Conservation (phyloP, 305 asterid species). For the Solanum hybrid region DNA sequence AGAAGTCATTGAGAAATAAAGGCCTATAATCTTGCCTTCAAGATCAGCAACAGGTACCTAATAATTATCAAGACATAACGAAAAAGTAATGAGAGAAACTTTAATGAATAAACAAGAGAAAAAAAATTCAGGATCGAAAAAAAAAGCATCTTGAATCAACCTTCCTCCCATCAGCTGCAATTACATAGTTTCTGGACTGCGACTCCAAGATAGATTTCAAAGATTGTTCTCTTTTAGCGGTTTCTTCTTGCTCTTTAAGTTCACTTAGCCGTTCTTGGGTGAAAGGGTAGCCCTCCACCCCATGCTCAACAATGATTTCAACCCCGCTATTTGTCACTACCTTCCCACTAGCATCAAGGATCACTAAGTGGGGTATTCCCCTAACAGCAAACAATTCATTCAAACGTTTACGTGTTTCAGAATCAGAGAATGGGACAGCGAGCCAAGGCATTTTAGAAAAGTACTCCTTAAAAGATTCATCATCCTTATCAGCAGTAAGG, state of each 20-base stretch:
- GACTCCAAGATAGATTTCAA: conserved; percentile 46
- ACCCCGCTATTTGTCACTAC: conserved; percentile 44
- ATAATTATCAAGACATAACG: not conserved
- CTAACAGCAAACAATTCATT: conserved; percentile 37
- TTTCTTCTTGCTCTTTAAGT: conserved; percentile 49
- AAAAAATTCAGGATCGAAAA: no score
- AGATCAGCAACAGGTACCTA: conserved; percentile 64
- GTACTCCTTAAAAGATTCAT: conserved; percentile 45
- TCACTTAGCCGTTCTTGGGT: conserved; percentile 27
- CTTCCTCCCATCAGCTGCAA: conserved; percentile 56
- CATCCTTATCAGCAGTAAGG: conserved; percentile 48
- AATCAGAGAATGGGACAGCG: conserved; percentile 71
- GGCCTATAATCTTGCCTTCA: conserved; percentile 67
- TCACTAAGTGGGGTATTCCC: conserved; percentile 75
- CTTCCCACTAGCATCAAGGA: conserved; percentile 51
- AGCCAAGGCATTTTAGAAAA: conserved; percentile 92
- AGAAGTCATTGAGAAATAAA: conserved; percentile 42
- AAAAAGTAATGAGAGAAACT: not conserved
- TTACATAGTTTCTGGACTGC: conserved; percentile 50
- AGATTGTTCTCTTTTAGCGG: conserved; percentile 62
- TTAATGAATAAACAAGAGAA: not conserved
- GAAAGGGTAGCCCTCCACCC: conserved; percentile 74
- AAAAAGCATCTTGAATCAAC: conserved; percentile 19
- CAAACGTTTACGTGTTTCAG: conserved; percentile 41
- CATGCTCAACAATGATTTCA: conserved; percentile 39